Conservation (phyloP, 257 asterid species). For the Solanum arcanum region DNA sequence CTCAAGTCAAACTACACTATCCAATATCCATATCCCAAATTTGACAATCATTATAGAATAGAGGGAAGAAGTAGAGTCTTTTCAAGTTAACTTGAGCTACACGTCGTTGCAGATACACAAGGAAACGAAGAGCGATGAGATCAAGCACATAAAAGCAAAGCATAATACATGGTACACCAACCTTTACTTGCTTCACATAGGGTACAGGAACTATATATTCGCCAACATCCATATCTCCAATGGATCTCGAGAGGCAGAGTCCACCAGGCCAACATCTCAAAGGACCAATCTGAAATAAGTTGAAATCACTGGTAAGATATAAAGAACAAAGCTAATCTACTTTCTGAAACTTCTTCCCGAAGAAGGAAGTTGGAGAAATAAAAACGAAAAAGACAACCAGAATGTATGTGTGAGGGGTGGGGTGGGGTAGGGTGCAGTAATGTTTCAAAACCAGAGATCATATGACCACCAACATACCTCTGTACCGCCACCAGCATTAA, state of each 20-base stretch:
- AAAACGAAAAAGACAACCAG: background rate
- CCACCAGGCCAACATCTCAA: constrained; percentile 99
- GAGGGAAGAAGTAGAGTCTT: background rate
- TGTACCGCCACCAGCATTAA: constrained; percentile 96
- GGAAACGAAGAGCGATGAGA: background rate
- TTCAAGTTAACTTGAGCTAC: background rate
- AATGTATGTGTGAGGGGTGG: background rate
- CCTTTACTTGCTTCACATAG: constrained; percentile 98
- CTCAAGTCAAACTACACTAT: background rate
- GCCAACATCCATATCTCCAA: constrained; percentile 98
- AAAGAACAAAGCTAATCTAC: background rate
- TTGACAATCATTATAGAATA: background rate
- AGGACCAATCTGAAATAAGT: constrained; percentile 75
- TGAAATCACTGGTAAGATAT: background rate
- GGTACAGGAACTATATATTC: constrained; percentile 97
- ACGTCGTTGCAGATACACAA: background rate
- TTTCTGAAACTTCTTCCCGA: background rate
- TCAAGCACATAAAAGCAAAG: background rate
- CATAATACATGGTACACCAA: constrained; percentile 12
- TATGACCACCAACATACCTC: constrained; percentile 41
- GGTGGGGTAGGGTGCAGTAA: background rate
- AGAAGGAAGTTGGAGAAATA: background rate
- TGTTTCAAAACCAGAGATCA: background rate
- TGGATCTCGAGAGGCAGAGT: constrained; percentile 89
- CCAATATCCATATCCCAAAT: background rate